Base-by-base conservation (phyloP, 2,329 filamentous ascomycete genomes). In the Paecilomyces niveus region DNA sequence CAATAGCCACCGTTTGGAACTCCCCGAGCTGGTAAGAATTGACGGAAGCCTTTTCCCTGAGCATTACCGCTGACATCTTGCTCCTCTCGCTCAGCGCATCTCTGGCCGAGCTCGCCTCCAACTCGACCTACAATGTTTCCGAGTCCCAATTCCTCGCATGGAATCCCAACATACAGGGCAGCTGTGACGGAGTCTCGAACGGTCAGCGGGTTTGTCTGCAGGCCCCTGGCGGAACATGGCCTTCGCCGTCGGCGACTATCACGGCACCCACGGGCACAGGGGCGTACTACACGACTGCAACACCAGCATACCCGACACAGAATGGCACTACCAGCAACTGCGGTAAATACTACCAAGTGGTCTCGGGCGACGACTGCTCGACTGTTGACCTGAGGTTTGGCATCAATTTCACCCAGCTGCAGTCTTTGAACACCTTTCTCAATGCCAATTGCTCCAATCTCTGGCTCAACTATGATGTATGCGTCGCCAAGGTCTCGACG, bases 281-380 rank as follows among this genome's bases (percentile, higher is more conserved):
- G 1, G 51, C 33, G n/a, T 65, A 63, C 57, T 64, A 63, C 53
- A 63, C 59, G 15, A 61, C 64, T 10, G 61, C 64, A 2, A 65
- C 58, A 15, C 21, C 59, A n/a, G 54, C 63, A 7, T 31, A 57
- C n/a, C 61, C 60, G 18, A 63, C 61, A 3, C 60, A 57, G 33
- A 57, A 13, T 32, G 62, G 59, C 11, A 62, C 60, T 2, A 65
- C 58, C 22, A 33, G 24, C 6, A n/a, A 58, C 11, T 65, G 64
- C 55, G 64, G 64, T 15, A 50, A 35, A 26, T 65, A 62, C 54
- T 65, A 65, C 50, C 32, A 53, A n/a, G 62, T 63, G 22, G n/a
- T 31, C 21, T 7, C 58, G n/a, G 60, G 56, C 31, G 62, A 67
- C 53, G 21, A 54, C 22, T 62, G 61, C 55, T 10, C 13, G 6